Evolutionary conservation across 179 eudicot species (phyloP).

Genomic region (Pouteria campechiana): DNA sequence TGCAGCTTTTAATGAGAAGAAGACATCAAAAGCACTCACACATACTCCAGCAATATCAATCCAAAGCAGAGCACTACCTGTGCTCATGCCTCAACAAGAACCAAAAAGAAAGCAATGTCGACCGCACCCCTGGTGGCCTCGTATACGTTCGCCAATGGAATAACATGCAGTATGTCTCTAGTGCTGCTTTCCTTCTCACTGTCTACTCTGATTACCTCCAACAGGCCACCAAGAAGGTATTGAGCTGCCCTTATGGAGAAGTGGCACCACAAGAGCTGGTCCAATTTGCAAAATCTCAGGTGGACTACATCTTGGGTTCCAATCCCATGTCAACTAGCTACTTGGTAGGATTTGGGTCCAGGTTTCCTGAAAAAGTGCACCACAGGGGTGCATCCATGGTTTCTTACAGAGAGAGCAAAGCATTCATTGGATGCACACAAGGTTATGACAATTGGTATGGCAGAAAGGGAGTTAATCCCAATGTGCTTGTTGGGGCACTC

Average conservation of each 20-base stretch:
- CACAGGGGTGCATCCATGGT: constrained; percentile 62
- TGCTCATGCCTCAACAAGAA: constrained; percentile 51
- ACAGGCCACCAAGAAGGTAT: constrained; percentile 17
- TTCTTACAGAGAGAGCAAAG: constrained; percentile 27
- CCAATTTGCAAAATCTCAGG: constrained; percentile 37
- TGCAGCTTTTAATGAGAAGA: constrained; percentile 37
- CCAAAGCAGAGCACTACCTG: constrained; percentile 51
- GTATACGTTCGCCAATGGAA: constrained; percentile 57
- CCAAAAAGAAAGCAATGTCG: constrained; percentile 29
- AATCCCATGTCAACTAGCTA: constrained; percentile 65
- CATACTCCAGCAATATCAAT: constrained; percentile 25
- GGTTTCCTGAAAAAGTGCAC: constrained; percentile 55
- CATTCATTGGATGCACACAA: constrained; percentile 62
- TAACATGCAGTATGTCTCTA: constrained; percentile 73
- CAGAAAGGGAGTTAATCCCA: constrained; percentile 40
- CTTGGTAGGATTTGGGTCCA: constrained; percentile 54
- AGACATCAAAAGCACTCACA: constrained; percentile 8
- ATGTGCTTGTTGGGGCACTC: constrained; percentile 50
- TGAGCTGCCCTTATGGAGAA: constrained; percentile 23
- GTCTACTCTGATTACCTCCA: constrained; percentile 57
- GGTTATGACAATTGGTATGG: constrained; percentile 61
- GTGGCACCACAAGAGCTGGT: constrained; percentile 27
- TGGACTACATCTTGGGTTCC: constrained; percentile 59
- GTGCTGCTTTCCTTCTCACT: constrained; percentile 46
- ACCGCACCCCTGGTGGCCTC: constrained; percentile 59